These are phyloP conservation scores for Tolypocladium ophioglossoides DNA, from an alignment of 2,329 filamentous ascomycete genomes.

Conservation along the genomic window DNA sequence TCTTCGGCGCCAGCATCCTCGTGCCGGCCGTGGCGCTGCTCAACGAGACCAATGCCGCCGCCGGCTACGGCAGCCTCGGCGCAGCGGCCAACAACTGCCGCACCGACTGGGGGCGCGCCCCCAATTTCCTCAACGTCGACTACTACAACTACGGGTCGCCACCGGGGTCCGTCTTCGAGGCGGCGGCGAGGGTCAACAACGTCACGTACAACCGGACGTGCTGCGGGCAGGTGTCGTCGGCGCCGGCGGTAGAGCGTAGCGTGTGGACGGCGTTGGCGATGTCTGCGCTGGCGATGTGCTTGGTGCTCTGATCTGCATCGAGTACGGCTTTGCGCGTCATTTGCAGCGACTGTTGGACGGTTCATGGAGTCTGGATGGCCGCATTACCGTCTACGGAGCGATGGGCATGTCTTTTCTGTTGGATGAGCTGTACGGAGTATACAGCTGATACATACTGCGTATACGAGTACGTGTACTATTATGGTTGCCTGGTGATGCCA, in stretches of 20 bases:
- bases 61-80: slow-evolving; percentile 57
- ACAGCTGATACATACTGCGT: not conserved
- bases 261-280: not conserved
- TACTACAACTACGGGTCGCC: slow-evolving; percentile 66
- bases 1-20: slow-evolving; percentile 53
- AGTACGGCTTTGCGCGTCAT: not conserved
- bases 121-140: slow-evolving; percentile 73
- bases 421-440: not conserved
- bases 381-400: not conserved
- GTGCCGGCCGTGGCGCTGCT: slow-evolving; percentile 62
- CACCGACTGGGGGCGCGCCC: slow-evolving; percentile 52
- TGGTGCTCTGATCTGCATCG: not conserved
- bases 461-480: not conserved
- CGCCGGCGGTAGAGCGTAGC: not conserved
- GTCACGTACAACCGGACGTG: slow-evolving; percentile 55
- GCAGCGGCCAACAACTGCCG: slow-evolving; percentile 51
- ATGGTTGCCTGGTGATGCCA: too few species aligned
- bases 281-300: not conserved
- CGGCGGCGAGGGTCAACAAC: slow-evolving; percentile 58
- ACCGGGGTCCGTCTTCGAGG: slow-evolving; percentile 65
- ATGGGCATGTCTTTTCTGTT: not conserved
- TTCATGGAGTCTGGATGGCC: not conserved
- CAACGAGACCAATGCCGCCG: slow-evolving; percentile 60
- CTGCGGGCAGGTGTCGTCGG: slow-evolving; percentile 35
- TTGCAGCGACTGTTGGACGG: not conserved